Conservation (phyloP, 306 rosid genomes). For the Styphnolobium japonicum region DNA sequence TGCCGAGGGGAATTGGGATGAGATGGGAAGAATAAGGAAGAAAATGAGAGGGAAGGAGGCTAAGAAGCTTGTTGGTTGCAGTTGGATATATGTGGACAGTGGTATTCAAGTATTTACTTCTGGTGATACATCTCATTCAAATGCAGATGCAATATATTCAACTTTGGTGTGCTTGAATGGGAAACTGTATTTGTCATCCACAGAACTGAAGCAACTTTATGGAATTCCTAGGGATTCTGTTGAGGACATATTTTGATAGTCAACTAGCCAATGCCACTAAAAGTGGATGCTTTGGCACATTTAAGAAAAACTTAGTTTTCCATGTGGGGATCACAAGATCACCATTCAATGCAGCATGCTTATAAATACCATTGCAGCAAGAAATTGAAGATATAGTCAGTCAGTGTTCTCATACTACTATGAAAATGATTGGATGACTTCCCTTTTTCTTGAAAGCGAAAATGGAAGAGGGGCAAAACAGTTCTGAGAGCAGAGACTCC, state of each 20-base stretch:
- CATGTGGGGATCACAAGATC: slow-evolving; percentile 3
- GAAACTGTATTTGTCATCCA: slow-evolving; percentile 31
- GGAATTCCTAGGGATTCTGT: slow-evolving; percentile 17
- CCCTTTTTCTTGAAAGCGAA: background rate
- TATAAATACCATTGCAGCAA: background rate
- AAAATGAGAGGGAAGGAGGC: slow-evolving; percentile 72
- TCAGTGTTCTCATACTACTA: background rate
- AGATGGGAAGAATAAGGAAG: slow-evolving; percentile 79
- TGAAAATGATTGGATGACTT: background rate
- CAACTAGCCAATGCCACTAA: slow-evolving; percentile 22
- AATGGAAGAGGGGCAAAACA: background rate
- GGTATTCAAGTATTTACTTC: slow-evolving; percentile 67
- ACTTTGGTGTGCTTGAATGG: slow-evolving; percentile 47
- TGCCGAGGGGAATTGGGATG: slow-evolving; percentile 73
- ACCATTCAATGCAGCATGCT: slow-evolving; percentile 17
- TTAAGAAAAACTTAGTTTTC: background rate
- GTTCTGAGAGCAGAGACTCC: background rate
- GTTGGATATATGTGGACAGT: slow-evolving; percentile 70
- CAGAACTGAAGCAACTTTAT: slow-evolving; percentile 37
- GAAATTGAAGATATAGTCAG: background rate
- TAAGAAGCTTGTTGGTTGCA: slow-evolving; percentile 71
- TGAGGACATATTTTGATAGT: slow-evolving; percentile 18
- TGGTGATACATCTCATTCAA: slow-evolving; percentile 52
- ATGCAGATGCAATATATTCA: slow-evolving; percentile 53
- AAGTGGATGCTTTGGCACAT: slow-evolving; percentile 13